These are phyloP conservation scores for Microstegium vimineum DNA, from an alignment of 176 grass and related monocot genomes.

Conservation along the genomic window DNA sequence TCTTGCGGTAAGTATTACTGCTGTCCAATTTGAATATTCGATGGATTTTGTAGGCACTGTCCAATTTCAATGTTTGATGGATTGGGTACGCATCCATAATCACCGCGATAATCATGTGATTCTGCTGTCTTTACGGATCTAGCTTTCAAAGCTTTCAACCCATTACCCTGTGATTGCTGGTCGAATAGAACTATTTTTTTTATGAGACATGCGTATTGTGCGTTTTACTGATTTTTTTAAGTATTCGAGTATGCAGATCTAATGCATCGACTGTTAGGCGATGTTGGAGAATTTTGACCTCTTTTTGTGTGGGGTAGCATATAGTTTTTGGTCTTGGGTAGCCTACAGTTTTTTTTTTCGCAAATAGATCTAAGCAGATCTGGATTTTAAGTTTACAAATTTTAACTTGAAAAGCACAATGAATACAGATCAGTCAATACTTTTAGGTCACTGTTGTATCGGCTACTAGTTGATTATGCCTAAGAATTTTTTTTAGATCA, in stretches of 20 bases:
- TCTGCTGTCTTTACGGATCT: background rate
- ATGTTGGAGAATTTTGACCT: background rate
- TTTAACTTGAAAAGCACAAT: background rate
- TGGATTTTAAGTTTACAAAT: background rate
- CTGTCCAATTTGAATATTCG: background rate
- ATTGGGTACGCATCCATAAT: background rate
- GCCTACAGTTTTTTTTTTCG: too few relatives aligned
- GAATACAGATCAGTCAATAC: background rate
- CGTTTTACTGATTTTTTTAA: background rate
- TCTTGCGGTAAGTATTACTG: slow-evolving; percentile 31
- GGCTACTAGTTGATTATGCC: background rate
- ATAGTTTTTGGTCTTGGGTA: background rate
- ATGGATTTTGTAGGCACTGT: too few relatives aligned
- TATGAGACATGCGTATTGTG: background rate
- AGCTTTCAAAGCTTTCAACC: background rate
- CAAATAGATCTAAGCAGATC: slow-evolving; percentile 40
- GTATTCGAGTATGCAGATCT: slow-evolving; percentile 17
- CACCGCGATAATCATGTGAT: background rate
- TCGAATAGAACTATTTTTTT: background rate
- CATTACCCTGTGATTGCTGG: background rate
- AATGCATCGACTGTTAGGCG: background rate
- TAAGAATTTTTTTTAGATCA: background rate
- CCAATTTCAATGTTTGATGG: background rate
- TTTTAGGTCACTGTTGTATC: background rate
- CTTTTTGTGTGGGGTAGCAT: background rate